These are phyloP conservation scores for Hymenotorrendiella dingleyae DNA, from an alignment of 2,329 filamentous ascomycete species.

Conservation along the genomic window DNA sequence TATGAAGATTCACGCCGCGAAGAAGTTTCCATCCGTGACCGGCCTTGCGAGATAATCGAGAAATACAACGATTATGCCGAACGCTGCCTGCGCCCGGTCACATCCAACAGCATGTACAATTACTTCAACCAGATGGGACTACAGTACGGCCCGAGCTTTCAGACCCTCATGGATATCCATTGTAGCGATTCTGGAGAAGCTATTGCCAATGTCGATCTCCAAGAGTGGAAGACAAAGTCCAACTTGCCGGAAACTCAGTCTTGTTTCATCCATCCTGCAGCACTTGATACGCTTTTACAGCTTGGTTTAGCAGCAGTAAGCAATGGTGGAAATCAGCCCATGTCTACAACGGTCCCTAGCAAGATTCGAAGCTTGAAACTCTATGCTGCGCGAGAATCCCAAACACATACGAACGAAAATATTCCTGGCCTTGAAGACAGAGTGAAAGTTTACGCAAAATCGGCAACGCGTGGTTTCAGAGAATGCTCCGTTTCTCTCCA, in stretches of 20 bases:
- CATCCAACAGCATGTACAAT: neutral
- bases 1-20: neutral
- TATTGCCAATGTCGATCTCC: neutral
- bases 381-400: too few relatives aligned
- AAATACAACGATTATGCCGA: neutral
- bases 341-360: constrained; percentile 5
- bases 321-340: neutral
- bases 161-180: neutral
- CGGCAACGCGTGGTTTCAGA: neutral
- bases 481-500: neutral
- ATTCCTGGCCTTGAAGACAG: too few relatives aligned
- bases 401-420: too few relatives aligned
- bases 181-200: neutral
- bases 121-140: neutral
- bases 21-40: neutral
- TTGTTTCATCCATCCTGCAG: constrained; percentile 5
- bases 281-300: constrained; percentile 5
- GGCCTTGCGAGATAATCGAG: neutral
- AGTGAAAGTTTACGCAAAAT: neutral
- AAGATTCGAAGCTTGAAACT: neutral
- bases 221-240: neutral
- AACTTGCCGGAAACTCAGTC: neutral
- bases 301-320: constrained; percentile 1
- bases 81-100: neutral
- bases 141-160: constrained; percentile 1